Evolutionary conservation across 768 basidiomycete genomes (phyloP), one percentile per base, ranked within the genome.

Genomic region (Pisolithus microcarpus): DNA sequence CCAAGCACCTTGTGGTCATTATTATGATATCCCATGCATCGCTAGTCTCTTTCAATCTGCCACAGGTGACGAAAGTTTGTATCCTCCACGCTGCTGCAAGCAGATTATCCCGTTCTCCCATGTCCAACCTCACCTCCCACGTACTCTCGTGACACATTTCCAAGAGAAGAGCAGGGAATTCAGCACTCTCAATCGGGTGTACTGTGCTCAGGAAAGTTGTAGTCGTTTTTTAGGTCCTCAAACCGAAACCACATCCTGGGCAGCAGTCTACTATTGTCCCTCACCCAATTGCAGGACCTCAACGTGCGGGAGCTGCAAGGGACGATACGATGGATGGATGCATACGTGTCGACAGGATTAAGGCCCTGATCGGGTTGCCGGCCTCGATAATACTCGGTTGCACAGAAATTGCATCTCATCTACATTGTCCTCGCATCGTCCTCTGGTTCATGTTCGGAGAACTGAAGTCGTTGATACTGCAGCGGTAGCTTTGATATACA

Each of bases 71-170:
- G 74, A 74, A 50, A 58, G 65, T 1, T 63, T 75, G 28, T 72
- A 64, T 52, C 73, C 72, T 4, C 72, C 72, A 24, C 65, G 66
- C 23, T 74, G 73, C 53, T 74, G 73, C 53, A 54, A 62, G 26
- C 57, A 58, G 24, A 52, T 52, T 5, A 69, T 74, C 21, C 55
- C 68, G 26, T 40, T 66, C 31, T 8, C 31, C 15, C 54, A 53
- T 1, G 65, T 71, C 24, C 54, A 43, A 28, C 43, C 40, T 2
- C 62, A 70, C 48, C 52, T 73, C 26, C 19, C 60, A 4, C 53
- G 48, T n/a, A 31, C 31, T 0, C 57, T 67, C 15, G 4, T 61
- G n/a, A 21, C 47, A 2, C 50, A 57, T 9, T 65, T 68, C 47
- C 49, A 38, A 16, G 56, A 58, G 38, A 73, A 66, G 49, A 38